These are phyloP conservation scores for Oenanthe sinensis DNA, from an alignment of 129 eudicot genomes.

Conservation along the genomic window DNA sequence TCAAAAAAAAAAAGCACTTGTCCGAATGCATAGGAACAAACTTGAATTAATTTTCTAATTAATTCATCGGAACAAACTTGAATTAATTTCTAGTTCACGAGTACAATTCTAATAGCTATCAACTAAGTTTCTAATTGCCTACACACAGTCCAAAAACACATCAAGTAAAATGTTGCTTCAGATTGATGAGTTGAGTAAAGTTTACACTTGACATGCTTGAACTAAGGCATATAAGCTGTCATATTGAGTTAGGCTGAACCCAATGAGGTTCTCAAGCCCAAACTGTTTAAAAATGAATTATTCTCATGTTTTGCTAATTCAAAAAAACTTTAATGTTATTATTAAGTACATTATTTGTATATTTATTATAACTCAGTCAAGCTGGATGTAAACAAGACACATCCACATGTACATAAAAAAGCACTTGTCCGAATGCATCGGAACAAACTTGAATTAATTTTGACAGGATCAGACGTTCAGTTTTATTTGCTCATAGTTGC, in stretches of 20 bases:
- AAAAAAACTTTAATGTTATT: too few relatives aligned
- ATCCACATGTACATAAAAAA: neutral
- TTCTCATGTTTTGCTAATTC: neutral
- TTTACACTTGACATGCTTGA: neutral
- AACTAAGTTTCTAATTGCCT: neutral
- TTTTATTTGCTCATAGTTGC: neutral
- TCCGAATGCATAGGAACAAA: too few relatives aligned
- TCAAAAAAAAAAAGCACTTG: too few relatives aligned
- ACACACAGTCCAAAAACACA: neutral
- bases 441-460: neutral
- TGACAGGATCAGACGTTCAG: neutral
- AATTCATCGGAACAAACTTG: too few relatives aligned
- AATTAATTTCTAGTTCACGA: too few relatives aligned
- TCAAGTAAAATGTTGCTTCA: neutral
- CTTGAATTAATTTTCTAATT: too few relatives aligned
- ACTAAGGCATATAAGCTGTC: neutral
- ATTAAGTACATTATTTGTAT: too few relatives aligned
- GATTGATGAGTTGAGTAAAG: neutral
- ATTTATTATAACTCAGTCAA: too few relatives aligned
- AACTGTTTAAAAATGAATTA: too few relatives aligned
- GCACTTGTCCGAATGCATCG: neutral
- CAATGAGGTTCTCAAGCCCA: neutral
- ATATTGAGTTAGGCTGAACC: neutral
- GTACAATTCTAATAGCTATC: too few relatives aligned
- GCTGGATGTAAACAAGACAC: neutral